phyloP scores from a whole-genome alignment of 441 rosid genomes.

The Bocquillonia castaneifolia region DNA sequence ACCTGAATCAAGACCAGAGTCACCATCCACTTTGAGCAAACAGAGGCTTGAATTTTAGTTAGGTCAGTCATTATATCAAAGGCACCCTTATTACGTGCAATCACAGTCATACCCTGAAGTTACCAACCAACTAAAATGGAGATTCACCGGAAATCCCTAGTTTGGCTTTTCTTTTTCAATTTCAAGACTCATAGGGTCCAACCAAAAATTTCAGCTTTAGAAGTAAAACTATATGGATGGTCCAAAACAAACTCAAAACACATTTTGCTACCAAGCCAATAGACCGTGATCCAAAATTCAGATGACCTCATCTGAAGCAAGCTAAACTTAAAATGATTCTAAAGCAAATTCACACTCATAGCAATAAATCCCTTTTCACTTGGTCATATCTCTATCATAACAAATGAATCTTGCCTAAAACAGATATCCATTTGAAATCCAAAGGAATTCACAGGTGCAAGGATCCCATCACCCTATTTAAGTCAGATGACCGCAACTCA shows the following conservation, averaged over 20 bases:
- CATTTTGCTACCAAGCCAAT: background rate
- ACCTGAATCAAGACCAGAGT: background rate
- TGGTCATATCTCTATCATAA: background rate
- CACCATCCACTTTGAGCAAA: too few species aligned
- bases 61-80: too few species aligned
- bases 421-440: background rate
- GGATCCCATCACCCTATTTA: slow-evolving; percentile 4
- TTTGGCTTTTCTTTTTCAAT: too few species aligned
- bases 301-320: background rate
- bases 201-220: background rate
- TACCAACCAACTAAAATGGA: too few species aligned
- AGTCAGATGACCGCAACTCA: background rate
- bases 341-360: too few species aligned
- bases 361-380: background rate
- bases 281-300: too few species aligned
- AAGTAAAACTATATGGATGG: background rate
- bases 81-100: too few species aligned
- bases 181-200: too few species aligned
- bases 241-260: background rate
- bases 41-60: too few species aligned
- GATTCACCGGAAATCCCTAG: too few species aligned
- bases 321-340: background rate
- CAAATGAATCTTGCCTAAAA: background rate
- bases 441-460: background rate
- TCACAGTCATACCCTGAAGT: too few species aligned